A percentile compares a stretch with the other conserved stretches of the same genome.
phyloP scores from a whole-genome alignment of 2,329 filamentous ascomycete genomes.

The Domatiomyces catenatus region DNA sequence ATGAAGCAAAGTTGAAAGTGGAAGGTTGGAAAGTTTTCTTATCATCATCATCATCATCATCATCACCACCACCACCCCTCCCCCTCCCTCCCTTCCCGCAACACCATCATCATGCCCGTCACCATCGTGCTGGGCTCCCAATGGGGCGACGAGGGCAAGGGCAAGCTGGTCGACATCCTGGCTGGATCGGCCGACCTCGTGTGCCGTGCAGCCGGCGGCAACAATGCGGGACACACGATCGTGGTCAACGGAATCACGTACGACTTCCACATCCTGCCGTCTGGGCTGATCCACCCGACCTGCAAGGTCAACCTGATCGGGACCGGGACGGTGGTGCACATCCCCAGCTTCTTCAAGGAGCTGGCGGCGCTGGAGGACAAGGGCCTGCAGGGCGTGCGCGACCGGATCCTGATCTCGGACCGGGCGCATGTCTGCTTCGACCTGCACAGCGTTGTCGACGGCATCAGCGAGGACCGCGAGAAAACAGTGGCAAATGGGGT shows the following conservation, averaged over 20 bases:
- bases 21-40: too few relatives aligned
- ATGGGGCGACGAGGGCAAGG: constrained; percentile 37
- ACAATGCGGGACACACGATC: constrained; percentile 36
- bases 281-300: constrained; percentile 29
- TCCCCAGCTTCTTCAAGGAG: constrained; percentile 35
- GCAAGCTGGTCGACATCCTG: constrained; percentile 34
- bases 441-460: constrained; percentile 31
- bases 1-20: too few relatives aligned
- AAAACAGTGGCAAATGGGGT: constrained; percentile 22
- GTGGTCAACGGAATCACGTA: constrained; percentile 32
- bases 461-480: constrained; percentile 30
- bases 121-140: constrained; percentile 32
- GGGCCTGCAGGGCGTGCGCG: constrained; percentile 26
- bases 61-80: too few relatives aligned
- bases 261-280: constrained; percentile 35
- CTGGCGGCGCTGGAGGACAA: constrained; percentile 29
- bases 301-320: constrained; percentile 33
- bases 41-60: not conserved
- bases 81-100: not conserved
- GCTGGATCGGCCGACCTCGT: constrained; percentile 30
- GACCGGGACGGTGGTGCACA: constrained; percentile 32
- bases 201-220: constrained; percentile 31
- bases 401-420: constrained; percentile 32
- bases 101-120: constrained; percentile 18
- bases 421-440: constrained; percentile 32